Percentiles rank a stretch among this genome's conserved stretches.
phyloP scores from a whole-genome alignment of 176 grass and related monocot genomes.

The Phoenix dactylifera region DNA sequence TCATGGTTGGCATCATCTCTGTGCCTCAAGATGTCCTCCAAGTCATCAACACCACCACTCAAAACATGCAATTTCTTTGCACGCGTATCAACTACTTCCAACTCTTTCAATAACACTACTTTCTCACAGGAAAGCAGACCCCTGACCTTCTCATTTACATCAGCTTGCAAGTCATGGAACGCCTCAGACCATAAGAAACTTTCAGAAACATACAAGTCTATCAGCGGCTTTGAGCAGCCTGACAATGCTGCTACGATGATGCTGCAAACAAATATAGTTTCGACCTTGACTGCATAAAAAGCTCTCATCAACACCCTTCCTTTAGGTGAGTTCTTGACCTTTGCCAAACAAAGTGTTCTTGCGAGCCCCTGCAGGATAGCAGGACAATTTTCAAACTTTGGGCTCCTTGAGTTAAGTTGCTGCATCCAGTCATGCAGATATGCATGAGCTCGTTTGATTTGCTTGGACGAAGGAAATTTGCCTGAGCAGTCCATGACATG shows the following conservation, averaged over 20 bases:
- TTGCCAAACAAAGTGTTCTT: constrained; percentile 45
- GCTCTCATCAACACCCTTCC: constrained; percentile 65
- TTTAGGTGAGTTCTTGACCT: constrained; percentile 68
- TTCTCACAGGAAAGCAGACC: constrained; percentile 14
- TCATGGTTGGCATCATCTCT: constrained; percentile 12
- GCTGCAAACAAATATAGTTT: constrained; percentile 50
- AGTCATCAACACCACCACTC: constrained; percentile 6
- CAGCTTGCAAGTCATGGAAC: constrained; percentile 44
- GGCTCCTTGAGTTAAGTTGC: constrained; percentile 14
- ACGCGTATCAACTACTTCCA: constrained; percentile 46
- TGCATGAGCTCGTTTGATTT: constrained; percentile 37
- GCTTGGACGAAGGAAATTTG: constrained; percentile 24
- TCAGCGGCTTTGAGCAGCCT: constrained; percentile 34
- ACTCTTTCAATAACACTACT: constrained; percentile 44
- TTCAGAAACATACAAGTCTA: constrained; percentile 49
- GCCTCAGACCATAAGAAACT: constrained; percentile 61
- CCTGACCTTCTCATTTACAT: constrained; percentile 41
- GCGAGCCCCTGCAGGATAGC: constrained; percentile 43
- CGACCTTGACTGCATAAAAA: constrained; percentile 56
- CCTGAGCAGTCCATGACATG: constrained; percentile 33
- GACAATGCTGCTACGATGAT: constrained; percentile 41
- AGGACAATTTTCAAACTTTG: constrained; percentile 48
- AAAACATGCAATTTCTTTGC: constrained; percentile 36
- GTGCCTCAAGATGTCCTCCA: too few species aligned
- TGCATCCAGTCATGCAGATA: constrained; percentile 54